Base-by-base conservation (phyloP, 768 basidiomycete species). In the Termitomyces sp. region DNA sequence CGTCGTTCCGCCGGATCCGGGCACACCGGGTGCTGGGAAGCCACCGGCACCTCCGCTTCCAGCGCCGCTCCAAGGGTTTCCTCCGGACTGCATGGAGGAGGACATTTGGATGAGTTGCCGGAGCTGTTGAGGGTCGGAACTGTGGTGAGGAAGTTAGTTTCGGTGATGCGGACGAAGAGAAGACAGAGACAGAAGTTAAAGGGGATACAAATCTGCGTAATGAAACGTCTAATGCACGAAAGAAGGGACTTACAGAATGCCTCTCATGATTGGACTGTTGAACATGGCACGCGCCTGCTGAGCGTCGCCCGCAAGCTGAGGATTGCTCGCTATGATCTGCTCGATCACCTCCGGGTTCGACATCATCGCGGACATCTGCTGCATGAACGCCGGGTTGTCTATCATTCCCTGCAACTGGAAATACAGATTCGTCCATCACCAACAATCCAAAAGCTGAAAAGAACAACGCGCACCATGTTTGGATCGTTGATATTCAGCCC, bases 401-500 rank as follows among this genome's bases (percentile, higher is more conserved):
- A 97, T 82, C 89, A 98, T 88, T 30, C 77, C 77, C 69, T 93
- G 88, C 72, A 95, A 77, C 90, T 93, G 65, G 6, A 37, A 48
- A 13, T 16, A 22, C 2, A 30, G 33, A 6, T 0, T 2, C 4
- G 24, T 30, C n/a, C n/a, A 30, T 20, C 5, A 36, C n/a, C 26
- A 37, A 27, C 22, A 13, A 40, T 40, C 18, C 5, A 12, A 39
- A 33, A 3, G 16, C 14, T n/a, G 12, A 27, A 12, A n/a, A 33
- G 32, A 51, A 3, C 4, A 14, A 30, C 14, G 74, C 83, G 62
- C 59, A 93, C 93, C 85, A 96, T 91, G 70, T 98, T 97, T 0
- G 95, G 95, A 69, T 98, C 96, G 64, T 91, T 92, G 4, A 83
- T 79, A 68, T 99, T 99, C 44, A 96, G 50, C 1, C 95, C 96